Evolutionary conservation across 306 rosid genomes (phyloP).

Genomic region (Amphicarpaea edgeworthii): DNA sequence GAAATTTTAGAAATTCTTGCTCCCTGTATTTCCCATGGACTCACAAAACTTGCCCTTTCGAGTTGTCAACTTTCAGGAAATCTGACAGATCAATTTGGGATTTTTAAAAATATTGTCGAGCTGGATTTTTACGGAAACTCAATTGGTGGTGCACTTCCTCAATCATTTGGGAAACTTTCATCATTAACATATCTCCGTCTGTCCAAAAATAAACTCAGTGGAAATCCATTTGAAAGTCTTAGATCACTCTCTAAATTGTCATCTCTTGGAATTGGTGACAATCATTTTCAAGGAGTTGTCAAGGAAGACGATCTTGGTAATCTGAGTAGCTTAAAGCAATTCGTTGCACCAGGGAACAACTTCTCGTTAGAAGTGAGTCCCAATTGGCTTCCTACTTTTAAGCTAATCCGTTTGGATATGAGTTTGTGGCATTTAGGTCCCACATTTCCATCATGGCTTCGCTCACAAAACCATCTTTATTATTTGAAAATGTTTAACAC

Average conservation of each 20-base stretch:
- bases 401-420: rapidly evolving
- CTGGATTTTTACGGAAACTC: neutral
- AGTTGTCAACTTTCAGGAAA: neutral
- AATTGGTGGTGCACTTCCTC: neutral
- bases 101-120: neutral
- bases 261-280: neutral
- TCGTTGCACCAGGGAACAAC: neutral
- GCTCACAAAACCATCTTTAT: neutral
- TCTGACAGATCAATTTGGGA: slow-evolving; percentile 14
- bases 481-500: slow-evolving; percentile 27
- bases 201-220: neutral
- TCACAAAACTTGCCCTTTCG: rapidly evolving
- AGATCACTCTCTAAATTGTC: too few species aligned
- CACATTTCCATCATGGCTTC: slow-evolving; percentile 41
- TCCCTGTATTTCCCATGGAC: too few species aligned
- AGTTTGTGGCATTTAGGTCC: slow-evolving; percentile 23
- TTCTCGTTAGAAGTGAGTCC: neutral
- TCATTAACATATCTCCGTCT: neutral
- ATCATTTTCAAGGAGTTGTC: slow-evolving; percentile 18
- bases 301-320: slow-evolving; percentile 14
- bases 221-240: too few species aligned
- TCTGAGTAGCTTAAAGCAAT: neutral
- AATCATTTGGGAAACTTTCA: neutral
- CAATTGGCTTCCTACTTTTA: slow-evolving; percentile 36
- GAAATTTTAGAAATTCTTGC: slow-evolving; percentile 14